These are phyloP conservation scores for Rhodotorula toruloides DNA, from an alignment of 768 basidiomycete species.

Conservation along the genomic window DNA sequence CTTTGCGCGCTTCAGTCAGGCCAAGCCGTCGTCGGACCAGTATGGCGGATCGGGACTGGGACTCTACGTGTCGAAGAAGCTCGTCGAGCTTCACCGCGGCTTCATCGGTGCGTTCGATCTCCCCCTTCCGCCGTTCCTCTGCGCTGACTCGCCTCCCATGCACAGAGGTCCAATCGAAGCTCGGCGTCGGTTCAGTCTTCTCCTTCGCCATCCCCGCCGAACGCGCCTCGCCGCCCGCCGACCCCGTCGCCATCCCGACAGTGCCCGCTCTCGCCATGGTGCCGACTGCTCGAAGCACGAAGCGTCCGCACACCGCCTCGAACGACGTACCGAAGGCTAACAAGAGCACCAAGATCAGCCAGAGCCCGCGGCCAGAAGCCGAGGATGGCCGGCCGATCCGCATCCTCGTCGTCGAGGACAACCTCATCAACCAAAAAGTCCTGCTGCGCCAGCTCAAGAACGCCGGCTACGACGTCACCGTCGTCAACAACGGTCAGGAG, in stretches of 20 bases:
- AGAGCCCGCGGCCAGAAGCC: too few species aligned
- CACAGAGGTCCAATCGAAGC: constrained; percentile 1
- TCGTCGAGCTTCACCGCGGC: constrained; percentile 36
- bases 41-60: constrained; percentile 31
- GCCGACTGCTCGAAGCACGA: not conserved
- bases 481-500: constrained; percentile 30
- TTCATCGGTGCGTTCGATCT: constrained; percentile 19
- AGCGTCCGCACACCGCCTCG: constrained; percentile 4
- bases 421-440: constrained; percentile 36
- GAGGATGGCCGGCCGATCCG: not conserved
- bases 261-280: not conserved
- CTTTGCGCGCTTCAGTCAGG: constrained; percentile 32
- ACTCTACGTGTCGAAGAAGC: constrained; percentile 35
- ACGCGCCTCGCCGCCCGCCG: not conserved
- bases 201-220: constrained; percentile 31
- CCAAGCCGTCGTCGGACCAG: constrained; percentile 26
- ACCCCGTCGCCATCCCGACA: not conserved
- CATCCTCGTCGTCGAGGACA: constrained; percentile 26
- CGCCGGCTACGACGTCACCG: constrained; percentile 21
- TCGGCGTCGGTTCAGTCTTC: constrained; percentile 25
- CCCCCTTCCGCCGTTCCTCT: not conserved
- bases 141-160: not conserved
- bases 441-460: constrained; percentile 34
- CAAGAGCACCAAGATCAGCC: not conserved
- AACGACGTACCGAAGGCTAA: not conserved